Conservation (phyloP, 2,329 filamentous ascomycete species). For the Fusarium praegraminearum region DNA sequence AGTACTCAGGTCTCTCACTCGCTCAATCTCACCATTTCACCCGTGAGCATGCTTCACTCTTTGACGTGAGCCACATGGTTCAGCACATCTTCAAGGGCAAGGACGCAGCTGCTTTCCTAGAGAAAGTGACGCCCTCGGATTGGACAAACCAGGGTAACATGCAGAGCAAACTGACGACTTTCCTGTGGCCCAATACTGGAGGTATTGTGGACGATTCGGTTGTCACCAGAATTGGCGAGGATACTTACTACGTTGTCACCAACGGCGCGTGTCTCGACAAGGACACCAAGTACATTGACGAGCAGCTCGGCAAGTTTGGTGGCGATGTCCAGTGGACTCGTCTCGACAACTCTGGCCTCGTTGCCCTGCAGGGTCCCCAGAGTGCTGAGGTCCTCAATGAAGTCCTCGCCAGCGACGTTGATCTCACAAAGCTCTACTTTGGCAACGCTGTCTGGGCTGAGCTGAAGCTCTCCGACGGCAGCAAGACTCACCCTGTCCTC, state of each 20-base stretch:
- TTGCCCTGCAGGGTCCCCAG: constrained; percentile 90
- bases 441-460: constrained; percentile 77
- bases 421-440: constrained; percentile 81
- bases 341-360: constrained; percentile 78
- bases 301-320: constrained; percentile 72
- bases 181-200: constrained; percentile 82
- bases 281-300: constrained; percentile 80
- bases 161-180: constrained; percentile 83
- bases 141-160: constrained; percentile 73
- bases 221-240: constrained; percentile 80
- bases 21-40: constrained; percentile 91
- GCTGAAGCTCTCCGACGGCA: constrained; percentile 69
- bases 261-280: constrained; percentile 94
- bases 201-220: constrained; percentile 97
- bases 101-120: constrained; percentile 82
- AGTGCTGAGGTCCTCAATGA: constrained; percentile 76
- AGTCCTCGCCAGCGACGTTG: constrained; percentile 66
- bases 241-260: constrained; percentile 91
- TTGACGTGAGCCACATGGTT: constrained; percentile 97
- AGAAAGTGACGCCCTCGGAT: constrained; percentile 84
- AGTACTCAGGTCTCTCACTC: constrained; percentile 83
- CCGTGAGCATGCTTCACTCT: constrained; percentile 86
- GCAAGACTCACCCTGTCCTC: constrained; percentile 60
- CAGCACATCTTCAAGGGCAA: constrained; percentile 88
- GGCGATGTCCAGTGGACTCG: constrained; percentile 74